Evolutionary conservation across 371 early-diverging fungal genomes (phyloP).

Genomic region (Lichtheimia hyalospora): DNA sequence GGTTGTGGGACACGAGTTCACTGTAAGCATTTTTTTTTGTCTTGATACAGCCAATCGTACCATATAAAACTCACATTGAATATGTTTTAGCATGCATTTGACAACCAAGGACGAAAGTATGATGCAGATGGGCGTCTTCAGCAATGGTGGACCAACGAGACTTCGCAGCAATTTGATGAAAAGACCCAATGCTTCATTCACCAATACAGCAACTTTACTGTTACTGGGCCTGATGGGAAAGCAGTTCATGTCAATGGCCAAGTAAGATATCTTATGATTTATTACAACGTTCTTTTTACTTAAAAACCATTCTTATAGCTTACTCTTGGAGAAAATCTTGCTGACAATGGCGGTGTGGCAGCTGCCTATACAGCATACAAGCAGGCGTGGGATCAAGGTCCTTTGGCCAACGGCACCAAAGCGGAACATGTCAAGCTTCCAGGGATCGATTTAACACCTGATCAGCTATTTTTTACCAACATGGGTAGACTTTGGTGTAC

Average conservation of each 20-base stretch:
- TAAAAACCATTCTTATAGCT: constrained; percentile 13
- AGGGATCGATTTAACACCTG: constrained; percentile 51
- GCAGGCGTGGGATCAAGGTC: constrained; percentile 11
- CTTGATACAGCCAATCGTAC: neutral
- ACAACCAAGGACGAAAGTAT: constrained; percentile 55
- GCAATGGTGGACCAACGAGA: constrained; percentile 70
- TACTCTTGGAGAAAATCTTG: constrained; percentile 72
- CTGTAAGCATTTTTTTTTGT: constrained; percentile 28
- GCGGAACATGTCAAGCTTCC: constrained; percentile 43
- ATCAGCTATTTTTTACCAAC: constrained; percentile 57
- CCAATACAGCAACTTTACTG: constrained; percentile 58
- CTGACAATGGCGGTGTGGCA: constrained; percentile 75
- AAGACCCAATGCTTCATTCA: constrained; percentile 61
- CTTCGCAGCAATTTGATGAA: constrained; percentile 48
- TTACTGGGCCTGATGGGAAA: constrained; percentile 24
- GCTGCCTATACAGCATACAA: constrained; percentile 30
- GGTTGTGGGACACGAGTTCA: constrained; percentile 64
- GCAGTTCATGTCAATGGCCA: constrained; percentile 48
- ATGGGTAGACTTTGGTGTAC: constrained; percentile 58
- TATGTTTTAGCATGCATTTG: constrained; percentile 44
- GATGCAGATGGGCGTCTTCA: constrained; percentile 40
- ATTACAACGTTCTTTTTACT: too few species aligned
- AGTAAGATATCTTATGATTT: constrained; percentile 7
- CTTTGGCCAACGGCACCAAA: neutral
- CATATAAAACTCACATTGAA: neutral